Conservation (phyloP, 192 early-diverging fungal species). For the Coemansia asiatica region DNA sequence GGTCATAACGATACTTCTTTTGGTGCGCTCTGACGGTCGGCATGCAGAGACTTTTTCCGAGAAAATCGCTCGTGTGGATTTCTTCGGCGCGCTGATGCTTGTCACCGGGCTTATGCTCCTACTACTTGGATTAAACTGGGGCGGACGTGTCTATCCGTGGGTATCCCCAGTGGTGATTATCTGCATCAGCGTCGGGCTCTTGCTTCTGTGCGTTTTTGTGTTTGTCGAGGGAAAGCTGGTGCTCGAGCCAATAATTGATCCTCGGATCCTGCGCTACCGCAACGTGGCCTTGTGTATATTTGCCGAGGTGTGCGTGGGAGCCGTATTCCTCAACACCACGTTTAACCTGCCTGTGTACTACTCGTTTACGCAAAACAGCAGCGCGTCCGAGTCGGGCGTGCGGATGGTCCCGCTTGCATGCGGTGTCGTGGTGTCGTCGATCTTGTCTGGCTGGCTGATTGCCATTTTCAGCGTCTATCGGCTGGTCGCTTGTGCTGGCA, state of each 20-base stretch:
- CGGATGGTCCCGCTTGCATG: conserved; percentile 47
- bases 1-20: conserved; percentile 48
- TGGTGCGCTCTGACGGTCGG: conserved; percentile 43
- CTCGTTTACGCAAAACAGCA: conserved; percentile 49
- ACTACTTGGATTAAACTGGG: conserved; percentile 72
- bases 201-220: conserved; percentile 60
- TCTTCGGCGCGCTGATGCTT: conserved; percentile 61
- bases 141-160: conserved; percentile 73
- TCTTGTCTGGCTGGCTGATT: conserved; percentile 47
- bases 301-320: conserved; percentile 50
- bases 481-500: conserved; percentile 35
- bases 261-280: conserved; percentile 63
- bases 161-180: conserved; percentile 56
- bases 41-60: conserved; percentile 25
- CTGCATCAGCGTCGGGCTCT: conserved; percentile 59
- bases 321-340: conserved; percentile 49
- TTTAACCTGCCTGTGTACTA: conserved; percentile 56
- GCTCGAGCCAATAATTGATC: conserved; percentile 76
- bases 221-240: conserved; percentile 70
- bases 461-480: conserved; percentile 45
- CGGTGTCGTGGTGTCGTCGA: conserved; percentile 43
- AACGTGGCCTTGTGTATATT: conserved; percentile 53
- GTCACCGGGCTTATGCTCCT: conserved; percentile 62
- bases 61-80: conserved; percentile 57
- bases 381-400: conserved; percentile 45